Conservation (phyloP, 768 basidiomycete species). For the Amanita muscaria region DNA sequence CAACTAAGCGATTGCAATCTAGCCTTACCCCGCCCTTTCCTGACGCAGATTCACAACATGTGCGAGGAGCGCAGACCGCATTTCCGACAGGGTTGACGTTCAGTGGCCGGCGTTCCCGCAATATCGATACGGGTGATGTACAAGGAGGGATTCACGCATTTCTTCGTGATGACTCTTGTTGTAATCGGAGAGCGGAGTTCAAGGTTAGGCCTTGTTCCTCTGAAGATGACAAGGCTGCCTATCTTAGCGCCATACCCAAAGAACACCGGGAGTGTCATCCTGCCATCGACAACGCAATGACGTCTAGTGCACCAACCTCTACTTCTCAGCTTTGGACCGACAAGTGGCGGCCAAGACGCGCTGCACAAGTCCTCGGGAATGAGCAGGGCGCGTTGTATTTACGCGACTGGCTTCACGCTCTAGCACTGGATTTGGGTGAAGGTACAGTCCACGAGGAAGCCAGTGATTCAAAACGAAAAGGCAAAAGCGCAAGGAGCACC, state of each 20-base stretch:
- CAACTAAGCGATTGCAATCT: constrained; percentile 7
- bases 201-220: neutral
- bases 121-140: neutral
- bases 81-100: constrained; percentile 16
- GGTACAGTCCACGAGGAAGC: constrained; percentile 7
- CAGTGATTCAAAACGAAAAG: constrained; percentile 16
- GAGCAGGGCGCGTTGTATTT: constrained; percentile 60
- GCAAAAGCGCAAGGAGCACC: constrained; percentile 20
- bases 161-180: neutral
- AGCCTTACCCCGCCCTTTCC: constrained; percentile 37
- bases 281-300: constrained; percentile 35
- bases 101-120: neutral
- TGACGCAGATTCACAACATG: constrained; percentile 43
- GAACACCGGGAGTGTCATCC: constrained; percentile 36
- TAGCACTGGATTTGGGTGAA: constrained; percentile 45
- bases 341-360: constrained; percentile 66
- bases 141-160: neutral
- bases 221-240: constrained; percentile 1
- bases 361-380: constrained; percentile 74
- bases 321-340: constrained; percentile 56
- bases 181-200: neutral
- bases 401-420: constrained; percentile 70
- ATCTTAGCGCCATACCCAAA: constrained; percentile 20
- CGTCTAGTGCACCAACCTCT: constrained; percentile 14
- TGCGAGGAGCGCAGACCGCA: constrained; percentile 46